A percentile compares a stretch with the other conserved stretches of the same genome.
Conservation (phyloP, 2,329 filamentous ascomycete species). For the Beauveria rudraprayagi region DNA sequence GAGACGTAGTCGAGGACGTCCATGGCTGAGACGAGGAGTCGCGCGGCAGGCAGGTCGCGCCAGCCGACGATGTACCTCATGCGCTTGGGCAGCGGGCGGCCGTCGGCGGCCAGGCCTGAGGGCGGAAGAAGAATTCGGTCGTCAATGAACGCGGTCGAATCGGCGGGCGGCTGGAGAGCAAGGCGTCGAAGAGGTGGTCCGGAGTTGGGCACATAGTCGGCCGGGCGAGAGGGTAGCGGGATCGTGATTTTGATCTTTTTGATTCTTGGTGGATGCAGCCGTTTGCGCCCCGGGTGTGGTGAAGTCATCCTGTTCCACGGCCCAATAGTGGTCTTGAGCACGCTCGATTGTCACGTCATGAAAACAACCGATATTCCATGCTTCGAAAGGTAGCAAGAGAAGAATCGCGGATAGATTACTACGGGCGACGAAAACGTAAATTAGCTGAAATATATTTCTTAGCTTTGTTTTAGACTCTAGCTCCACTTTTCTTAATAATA, state of each 20-base stretch:
- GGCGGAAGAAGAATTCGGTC: constrained; percentile 42
- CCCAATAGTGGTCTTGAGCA: not conserved
- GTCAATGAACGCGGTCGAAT: constrained; percentile 50
- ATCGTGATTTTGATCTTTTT: not conserved
- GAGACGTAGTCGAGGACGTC: constrained; percentile 52
- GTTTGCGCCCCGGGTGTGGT: not conserved
- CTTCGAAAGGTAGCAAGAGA: not conserved
- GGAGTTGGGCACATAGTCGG: constrained; percentile 36
- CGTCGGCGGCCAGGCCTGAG: constrained; percentile 23
- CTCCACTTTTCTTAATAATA: too few relatives aligned
- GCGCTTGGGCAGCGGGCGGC: constrained; percentile 31
- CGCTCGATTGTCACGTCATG: not conserved
- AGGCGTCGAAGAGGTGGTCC: constrained; percentile 41
- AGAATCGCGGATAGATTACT: not conserved
- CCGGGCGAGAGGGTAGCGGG: constrained; percentile 2
- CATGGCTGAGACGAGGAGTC: constrained; percentile 37
- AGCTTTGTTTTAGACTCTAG: too few relatives aligned
- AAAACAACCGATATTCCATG: not conserved
- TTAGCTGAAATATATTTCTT: too few relatives aligned
- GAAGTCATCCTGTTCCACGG: not conserved
- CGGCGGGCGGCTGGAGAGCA: constrained; percentile 37
- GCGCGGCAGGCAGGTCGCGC: constrained; percentile 42
- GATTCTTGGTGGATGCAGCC: not conserved
- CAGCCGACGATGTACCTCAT: constrained; percentile 49
- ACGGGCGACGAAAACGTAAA: too few relatives aligned